A percentile compares a stretch with the other conserved stretches of the same genome.
Evolutionary conservation across 345 rosid species (phyloP).

Genomic region (Reutealis trisperma): DNA sequence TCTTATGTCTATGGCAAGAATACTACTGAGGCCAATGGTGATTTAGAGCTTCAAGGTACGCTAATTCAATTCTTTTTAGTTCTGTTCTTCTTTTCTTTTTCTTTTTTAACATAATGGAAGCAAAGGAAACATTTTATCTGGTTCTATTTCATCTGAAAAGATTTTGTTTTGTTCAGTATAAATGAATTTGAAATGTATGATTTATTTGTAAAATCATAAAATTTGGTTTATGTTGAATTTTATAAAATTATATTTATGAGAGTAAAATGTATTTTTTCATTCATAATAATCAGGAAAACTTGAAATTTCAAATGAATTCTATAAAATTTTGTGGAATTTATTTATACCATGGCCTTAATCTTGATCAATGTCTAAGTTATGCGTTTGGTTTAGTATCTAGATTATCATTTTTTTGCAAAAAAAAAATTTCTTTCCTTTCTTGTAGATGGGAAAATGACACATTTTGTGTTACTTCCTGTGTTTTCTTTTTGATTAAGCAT

Average conservation of each 20-base stretch:
- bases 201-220: no score
- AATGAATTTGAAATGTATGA: no score
- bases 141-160: background rate
- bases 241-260: no score
- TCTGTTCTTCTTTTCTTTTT: background rate
- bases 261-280: no score
- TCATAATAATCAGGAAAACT: no score
- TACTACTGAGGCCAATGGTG: constrained; percentile 21
- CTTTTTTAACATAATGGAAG: no score
- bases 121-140: no score
- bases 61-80: background rate
- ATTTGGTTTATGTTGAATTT: no score
- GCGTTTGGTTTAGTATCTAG: background rate
- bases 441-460: background rate
- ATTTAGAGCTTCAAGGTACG: constrained; percentile 63
- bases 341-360: background rate
- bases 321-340: no score
- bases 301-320: no score
- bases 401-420: background rate
- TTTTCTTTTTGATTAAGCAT: background rate
- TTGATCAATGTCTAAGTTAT: background rate
- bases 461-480: background rate
- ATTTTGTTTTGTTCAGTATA: background rate
- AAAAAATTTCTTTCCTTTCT: background rate
- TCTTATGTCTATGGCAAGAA: constrained; percentile 47